These are phyloP conservation scores for Carex sylvatica DNA, from an alignment of 202 grass and related monocot species.

Conservation along the genomic window DNA sequence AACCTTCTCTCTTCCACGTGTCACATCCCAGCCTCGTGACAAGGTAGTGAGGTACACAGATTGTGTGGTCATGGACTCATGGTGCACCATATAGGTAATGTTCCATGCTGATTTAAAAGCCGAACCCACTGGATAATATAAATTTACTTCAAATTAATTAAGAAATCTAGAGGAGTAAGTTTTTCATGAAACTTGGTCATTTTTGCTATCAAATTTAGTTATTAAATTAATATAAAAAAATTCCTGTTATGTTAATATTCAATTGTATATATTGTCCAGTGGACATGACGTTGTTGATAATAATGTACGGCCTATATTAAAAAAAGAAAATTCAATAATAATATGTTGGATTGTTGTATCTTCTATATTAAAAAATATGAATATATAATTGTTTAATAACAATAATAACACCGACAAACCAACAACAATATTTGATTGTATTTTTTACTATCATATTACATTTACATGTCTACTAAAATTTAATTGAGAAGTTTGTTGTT, in stretches of 20 bases:
- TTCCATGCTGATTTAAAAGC: background rate
- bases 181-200: background rate
- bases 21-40: background rate
- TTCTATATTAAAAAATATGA: background rate
- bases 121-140: background rate
- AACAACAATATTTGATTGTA: background rate
- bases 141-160: background rate
- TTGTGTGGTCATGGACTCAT: background rate
- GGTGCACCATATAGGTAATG: background rate
- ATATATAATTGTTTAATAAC: too few species aligned
- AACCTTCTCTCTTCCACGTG: slow-evolving; percentile 23
- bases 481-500: background rate
- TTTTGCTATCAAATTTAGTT: background rate
- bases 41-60: background rate
- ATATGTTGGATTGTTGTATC: background rate
- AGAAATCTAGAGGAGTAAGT: background rate
- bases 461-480: background rate
- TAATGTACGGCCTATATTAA: background rate
- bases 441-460: background rate
- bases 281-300: background rate
- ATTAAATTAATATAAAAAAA: background rate
- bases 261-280: too few species aligned
- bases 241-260: background rate
- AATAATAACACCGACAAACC: too few species aligned
- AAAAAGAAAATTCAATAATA: background rate